A percentile compares a stretch with the other conserved stretches of the same genome.
These are phyloP conservation scores for Arabidopsis arenosa DNA, from an alignment of 345 rosid species.

Conservation along the genomic window DNA sequence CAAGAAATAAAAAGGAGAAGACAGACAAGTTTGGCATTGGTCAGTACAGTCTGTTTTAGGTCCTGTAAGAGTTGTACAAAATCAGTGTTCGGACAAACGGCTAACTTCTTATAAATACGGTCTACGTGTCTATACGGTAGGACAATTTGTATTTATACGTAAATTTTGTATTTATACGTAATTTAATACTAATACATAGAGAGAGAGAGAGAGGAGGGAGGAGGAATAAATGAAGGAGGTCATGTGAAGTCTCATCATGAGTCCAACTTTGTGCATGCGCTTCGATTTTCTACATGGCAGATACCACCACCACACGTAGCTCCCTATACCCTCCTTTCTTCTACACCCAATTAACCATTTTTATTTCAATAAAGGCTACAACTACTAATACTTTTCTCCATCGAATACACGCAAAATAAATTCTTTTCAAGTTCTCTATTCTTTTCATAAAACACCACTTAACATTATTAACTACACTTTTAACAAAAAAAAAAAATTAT, in stretches of 20 bases:
- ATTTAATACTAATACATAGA: background rate
- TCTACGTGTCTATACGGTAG: slow-evolving; percentile 6
- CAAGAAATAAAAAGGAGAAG: background rate
- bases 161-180: too few relatives aligned
- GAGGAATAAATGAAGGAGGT: slow-evolving; percentile 38
- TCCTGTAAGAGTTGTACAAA: slow-evolving; percentile 22
- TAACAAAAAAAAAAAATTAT: too few relatives aligned
- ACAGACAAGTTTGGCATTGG: slow-evolving; percentile 21
- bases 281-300: slow-evolving; percentile 51
- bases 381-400: slow-evolving; percentile 16
- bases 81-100: slow-evolving; percentile 34
- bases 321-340: slow-evolving; percentile 6
- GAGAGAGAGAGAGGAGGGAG: background rate
- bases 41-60: slow-evolving; percentile 29
- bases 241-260: slow-evolving; percentile 53
- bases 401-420: slow-evolving; percentile 26
- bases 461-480: background rate
- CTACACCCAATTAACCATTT: background rate
- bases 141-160: background rate
- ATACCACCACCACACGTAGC: slow-evolving; percentile 31
- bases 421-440: slow-evolving; percentile 29
- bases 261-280: slow-evolving; percentile 54
- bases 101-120: slow-evolving; percentile 29
- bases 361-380: background rate
- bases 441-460: slow-evolving; percentile 42